These are phyloP conservation scores for Leptographium flavum DNA, from an alignment of 2,329 filamentous ascomycete species.

Conservation along the genomic window DNA sequence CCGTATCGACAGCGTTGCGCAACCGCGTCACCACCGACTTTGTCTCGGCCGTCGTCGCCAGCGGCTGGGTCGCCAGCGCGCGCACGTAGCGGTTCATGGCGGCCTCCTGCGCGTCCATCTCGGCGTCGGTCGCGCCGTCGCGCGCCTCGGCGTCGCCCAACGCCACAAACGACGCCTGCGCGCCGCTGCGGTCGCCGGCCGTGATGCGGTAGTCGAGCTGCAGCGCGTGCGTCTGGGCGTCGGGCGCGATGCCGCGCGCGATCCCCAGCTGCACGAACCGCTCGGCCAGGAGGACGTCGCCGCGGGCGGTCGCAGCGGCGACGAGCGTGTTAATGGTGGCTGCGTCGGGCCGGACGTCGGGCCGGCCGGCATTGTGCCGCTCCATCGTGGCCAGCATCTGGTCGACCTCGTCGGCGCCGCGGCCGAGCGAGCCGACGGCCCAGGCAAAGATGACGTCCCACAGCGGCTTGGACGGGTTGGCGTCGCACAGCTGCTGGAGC, in stretches of 20 bases:
- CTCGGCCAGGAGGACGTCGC: constrained; percentile 59
- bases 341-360: constrained; percentile 41
- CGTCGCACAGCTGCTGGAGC: constrained; percentile 36
- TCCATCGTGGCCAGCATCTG: constrained; percentile 58
- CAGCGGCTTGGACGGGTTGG: constrained; percentile 30
- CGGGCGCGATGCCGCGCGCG: constrained; percentile 49
- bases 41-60: not conserved
- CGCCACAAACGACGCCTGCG: constrained; percentile 48
- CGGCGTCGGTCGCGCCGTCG: too few species aligned
- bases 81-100: constrained; percentile 56
- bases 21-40: constrained; percentile 62
- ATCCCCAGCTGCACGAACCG: constrained; percentile 54
- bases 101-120: constrained; percentile 49
- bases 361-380: constrained; percentile 29
- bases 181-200: constrained; percentile 57
- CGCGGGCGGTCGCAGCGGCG: constrained; percentile 53
- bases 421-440: constrained; percentile 55
- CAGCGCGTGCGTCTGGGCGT: constrained; percentile 57
- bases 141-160: constrained; percentile 24
- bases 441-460: constrained; percentile 67
- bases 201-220: constrained; percentile 65
- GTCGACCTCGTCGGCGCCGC: constrained; percentile 56
- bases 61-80: constrained; percentile 31
- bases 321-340: constrained; percentile 66
- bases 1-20: constrained; percentile 54